These are phyloP conservation scores for Debaryomyces subglobosus DNA, from an alignment of 1,139 yeast species.

Conservation along the genomic window DNA sequence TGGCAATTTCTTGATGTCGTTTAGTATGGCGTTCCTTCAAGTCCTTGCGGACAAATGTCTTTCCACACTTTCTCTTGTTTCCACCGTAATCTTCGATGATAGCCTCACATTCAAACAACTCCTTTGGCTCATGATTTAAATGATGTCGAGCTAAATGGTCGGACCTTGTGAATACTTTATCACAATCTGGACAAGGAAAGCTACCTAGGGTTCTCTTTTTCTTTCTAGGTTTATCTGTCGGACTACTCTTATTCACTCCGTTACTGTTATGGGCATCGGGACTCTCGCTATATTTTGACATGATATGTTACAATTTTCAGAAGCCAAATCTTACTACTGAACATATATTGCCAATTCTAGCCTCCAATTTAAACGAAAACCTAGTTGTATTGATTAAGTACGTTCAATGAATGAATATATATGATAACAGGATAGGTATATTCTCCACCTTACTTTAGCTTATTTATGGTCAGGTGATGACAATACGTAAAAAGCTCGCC, in stretches of 20 bases:
- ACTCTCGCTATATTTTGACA: constrained; percentile 4
- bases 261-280: constrained; percentile 2
- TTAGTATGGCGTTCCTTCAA: constrained; percentile 38
- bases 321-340: not conserved
- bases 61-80: constrained; percentile 27
- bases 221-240: constrained; percentile 9
- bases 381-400: not conserved
- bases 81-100: constrained; percentile 28
- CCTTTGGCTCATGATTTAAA: constrained; percentile 43
- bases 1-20: constrained; percentile 23
- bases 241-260: constrained; percentile 1
- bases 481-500: not conserved
- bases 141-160: constrained; percentile 49
- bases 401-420: not conserved
- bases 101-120: constrained; percentile 34
- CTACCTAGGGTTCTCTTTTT: constrained; percentile 15
- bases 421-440: not conserved
- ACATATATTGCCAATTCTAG: not conserved
- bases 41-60: constrained; percentile 39
- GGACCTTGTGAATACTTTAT: constrained; percentile 43
- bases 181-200: constrained; percentile 28
- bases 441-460: constrained; percentile 1
- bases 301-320: not conserved
- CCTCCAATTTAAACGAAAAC: not conserved
- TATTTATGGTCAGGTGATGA: not conserved